phyloP scores from a whole-genome alignment of 805 yeast species.

The Brettanomyces custersianus region DNA sequence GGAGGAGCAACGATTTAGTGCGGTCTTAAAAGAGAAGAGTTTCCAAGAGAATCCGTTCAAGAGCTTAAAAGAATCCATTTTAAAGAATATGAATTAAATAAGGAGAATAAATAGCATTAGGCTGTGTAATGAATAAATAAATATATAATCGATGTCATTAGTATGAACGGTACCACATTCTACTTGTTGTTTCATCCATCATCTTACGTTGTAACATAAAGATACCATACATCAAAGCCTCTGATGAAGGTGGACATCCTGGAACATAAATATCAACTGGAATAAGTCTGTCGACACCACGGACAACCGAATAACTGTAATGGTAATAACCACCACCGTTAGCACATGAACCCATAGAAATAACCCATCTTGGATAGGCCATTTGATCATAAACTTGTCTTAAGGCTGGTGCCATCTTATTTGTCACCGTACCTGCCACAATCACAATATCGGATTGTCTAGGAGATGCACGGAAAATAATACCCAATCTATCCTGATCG shows the following conservation, averaged over 20 bases:
- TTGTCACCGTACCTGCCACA: constrained; percentile 86
- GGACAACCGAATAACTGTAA: constrained; percentile 78
- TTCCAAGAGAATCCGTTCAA: constrained; percentile 57
- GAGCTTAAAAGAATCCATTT: constrained; percentile 53
- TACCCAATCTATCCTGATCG: constrained; percentile 88
- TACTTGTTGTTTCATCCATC: constrained; percentile 70
- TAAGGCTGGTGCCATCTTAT: constrained; percentile 89
- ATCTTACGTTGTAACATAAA: constrained; percentile 86
- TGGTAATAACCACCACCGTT: constrained; percentile 92
- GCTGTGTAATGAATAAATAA: not conserved
- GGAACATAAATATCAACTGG: constrained; percentile 90
- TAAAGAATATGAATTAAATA: constrained; percentile 14
- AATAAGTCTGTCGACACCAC: constrained; percentile 83
- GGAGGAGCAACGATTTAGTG: constrained; percentile 52
- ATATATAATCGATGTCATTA: constrained; percentile 6
- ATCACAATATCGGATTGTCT: constrained; percentile 89
- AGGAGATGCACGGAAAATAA: constrained; percentile 89
- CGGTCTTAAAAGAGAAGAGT: constrained; percentile 42
- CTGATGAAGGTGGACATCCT: constrained; percentile 89
- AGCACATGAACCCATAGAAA: constrained; percentile 91
- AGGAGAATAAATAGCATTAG: constrained; percentile 1
- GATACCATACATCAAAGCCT: constrained; percentile 85
- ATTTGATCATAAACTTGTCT: constrained; percentile 91
- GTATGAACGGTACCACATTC: constrained; percentile 73
- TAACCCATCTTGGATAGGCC: constrained; percentile 94